Conservation (phyloP, 192 early-diverging fungal genomes). For the Coemansia sp. region DNA sequence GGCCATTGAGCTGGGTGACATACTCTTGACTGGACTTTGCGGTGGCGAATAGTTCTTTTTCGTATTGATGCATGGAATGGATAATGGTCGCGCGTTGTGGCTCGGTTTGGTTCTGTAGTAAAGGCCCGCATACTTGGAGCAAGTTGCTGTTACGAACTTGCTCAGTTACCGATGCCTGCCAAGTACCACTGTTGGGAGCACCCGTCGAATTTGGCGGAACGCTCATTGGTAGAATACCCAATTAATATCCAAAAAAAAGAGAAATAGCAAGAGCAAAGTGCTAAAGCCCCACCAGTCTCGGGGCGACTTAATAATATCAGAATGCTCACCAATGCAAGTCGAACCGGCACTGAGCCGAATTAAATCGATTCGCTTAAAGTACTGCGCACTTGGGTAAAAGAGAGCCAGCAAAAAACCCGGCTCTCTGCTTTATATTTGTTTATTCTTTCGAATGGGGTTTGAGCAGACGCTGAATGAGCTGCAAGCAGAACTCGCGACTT, state of each 20-base stretch:
- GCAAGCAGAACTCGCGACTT: slow-evolving; percentile 21
- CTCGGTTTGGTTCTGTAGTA: slow-evolving; percentile 25
- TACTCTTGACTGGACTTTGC: slow-evolving; percentile 39
- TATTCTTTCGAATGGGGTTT: slow-evolving; percentile 33
- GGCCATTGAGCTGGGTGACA: slow-evolving; percentile 4
- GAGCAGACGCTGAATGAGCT: slow-evolving; percentile 12
- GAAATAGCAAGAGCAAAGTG: neutral
- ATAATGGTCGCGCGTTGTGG: slow-evolving; percentile 1
- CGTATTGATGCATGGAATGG: slow-evolving; percentile 9
- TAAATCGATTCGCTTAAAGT: too few species aligned
- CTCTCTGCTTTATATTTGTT: neutral
- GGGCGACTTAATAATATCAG: too few species aligned
- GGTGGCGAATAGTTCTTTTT: slow-evolving; percentile 11
- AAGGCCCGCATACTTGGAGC: neutral
- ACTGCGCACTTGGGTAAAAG: too few species aligned
- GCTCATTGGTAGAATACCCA: slow-evolving; percentile 16
- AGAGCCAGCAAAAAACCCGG: too few species aligned
- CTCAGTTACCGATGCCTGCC: slow-evolving; percentile 24
- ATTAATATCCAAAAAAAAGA: neutral
- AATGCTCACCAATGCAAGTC: too few species aligned
- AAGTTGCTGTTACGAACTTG: slow-evolving; percentile 25
- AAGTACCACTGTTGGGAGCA: slow-evolving; percentile 12
- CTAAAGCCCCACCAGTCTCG: too few species aligned
- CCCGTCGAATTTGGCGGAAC: slow-evolving; percentile 18
- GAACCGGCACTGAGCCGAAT: too few species aligned